phyloP scores from a whole-genome alignment of 345 rosid genomes.

The Isatis tinctoria region DNA sequence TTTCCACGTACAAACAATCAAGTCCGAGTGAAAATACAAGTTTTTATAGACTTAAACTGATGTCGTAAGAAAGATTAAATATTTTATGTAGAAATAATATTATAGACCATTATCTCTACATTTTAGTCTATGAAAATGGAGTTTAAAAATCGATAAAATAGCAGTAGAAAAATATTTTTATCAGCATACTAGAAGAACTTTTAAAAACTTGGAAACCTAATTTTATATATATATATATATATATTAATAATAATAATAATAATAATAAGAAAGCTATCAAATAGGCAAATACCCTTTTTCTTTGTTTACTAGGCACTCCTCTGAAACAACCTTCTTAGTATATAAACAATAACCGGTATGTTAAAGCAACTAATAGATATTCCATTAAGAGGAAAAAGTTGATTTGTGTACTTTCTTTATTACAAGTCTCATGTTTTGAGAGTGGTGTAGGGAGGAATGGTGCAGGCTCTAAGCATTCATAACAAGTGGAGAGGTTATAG shows the following conservation, averaged over 20 bases:
- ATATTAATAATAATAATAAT: too few relatives aligned
- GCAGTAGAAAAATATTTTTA: background rate
- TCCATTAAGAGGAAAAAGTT: background rate
- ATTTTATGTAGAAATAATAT: background rate
- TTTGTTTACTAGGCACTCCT: background rate
- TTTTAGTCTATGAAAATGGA: background rate
- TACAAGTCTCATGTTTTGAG: background rate
- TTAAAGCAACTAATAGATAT: background rate
- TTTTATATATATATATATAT: background rate
- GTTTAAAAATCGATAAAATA: background rate
- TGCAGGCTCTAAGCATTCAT: conserved; percentile 61
- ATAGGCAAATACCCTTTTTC: background rate
- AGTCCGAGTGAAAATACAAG: background rate
- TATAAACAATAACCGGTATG: background rate
- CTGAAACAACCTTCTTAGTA: background rate
- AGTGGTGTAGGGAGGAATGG: conserved; percentile 49
- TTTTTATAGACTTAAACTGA: background rate
- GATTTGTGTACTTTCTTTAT: background rate
- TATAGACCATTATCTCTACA: background rate
- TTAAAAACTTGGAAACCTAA: background rate
- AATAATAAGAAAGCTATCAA: background rate
- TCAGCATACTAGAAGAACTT: background rate
- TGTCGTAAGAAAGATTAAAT: background rate
- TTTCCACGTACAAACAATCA: background rate
- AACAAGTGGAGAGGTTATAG: conserved; percentile 74